Evolutionary conservation across 2,329 filamentous ascomycete genomes (phyloP), one percentile per base, ranked within the genome.

Genomic region (Dactylellina parvicollis): DNA sequence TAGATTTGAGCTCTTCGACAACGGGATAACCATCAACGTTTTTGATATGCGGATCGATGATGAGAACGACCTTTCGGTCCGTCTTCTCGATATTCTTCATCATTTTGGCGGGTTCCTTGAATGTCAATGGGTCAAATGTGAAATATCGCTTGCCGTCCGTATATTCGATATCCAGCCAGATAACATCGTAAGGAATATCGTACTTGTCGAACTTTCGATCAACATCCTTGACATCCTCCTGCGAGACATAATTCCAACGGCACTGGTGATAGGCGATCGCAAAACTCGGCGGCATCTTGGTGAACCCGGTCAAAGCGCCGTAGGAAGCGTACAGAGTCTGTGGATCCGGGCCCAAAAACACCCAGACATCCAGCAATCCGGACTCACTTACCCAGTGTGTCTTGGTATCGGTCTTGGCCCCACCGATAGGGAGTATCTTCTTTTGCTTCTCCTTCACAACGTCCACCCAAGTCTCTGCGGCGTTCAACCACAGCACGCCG

Each of bases 151-250:
- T 94, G 80, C 90, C 92, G 72, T 99, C 91, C 0, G 93, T 96
- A 81, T 98, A 99, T 82, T 99, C 95, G 76, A 99, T 92, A 78
- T 99, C 95, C 16, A 99, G 88, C 95, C 95, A 99, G 78, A 99
- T 99, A 75, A 98, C 91, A 81, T 99, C 95, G 82, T 98, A 99
- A 0, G 95, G 95, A 61, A 99, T 97, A 79, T 92, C 89, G 82
- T 89, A 88, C 83, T 95, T 96, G 83, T 98, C 93, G 83, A 99
- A 96, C 80, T 96, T 96, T 76, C 91, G 89, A 80, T 98, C 93
- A 42, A 99, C 94, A 78, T 98, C 93, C 81, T 91, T 96, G 69
- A 99, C 93, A 81, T 99, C 95, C 76, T 97, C 92, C 78, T 97
- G 94, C 0, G 92, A 96, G 65, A 97, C 89, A 80, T 99, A 99